phyloP scores from a whole-genome alignment of 2,329 filamentous ascomycete species.

The Tolypocladium inflatum region DNA sequence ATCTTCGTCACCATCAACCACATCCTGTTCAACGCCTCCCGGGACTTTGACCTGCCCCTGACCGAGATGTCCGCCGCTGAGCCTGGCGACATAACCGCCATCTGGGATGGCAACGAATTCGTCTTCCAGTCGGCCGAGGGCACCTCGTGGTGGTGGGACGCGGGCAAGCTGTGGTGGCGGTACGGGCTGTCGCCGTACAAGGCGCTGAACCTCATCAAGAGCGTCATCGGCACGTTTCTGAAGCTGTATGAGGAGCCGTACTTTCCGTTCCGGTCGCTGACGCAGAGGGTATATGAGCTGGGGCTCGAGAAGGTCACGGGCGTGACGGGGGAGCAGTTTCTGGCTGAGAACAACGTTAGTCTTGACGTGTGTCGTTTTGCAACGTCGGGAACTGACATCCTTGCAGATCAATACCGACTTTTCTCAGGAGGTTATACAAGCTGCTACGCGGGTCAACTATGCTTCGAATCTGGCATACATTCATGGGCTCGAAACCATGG shows the following conservation, averaged over 20 bases:
- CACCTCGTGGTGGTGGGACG: slow-evolving; percentile 66
- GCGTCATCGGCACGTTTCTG: slow-evolving; percentile 62
- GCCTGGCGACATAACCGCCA: slow-evolving; percentile 52
- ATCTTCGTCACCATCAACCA: slow-evolving; percentile 84
- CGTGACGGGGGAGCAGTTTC: slow-evolving; percentile 63
- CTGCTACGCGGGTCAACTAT: slow-evolving; percentile 89
- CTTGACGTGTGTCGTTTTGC: too few relatives aligned
- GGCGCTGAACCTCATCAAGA: slow-evolving; percentile 63
- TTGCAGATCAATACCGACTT: slow-evolving; percentile 54
- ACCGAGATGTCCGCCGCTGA: slow-evolving; percentile 33
- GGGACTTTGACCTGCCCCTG: slow-evolving; percentile 59
- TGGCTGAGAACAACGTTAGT: slow-evolving; percentile 49
- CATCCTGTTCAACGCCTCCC: slow-evolving; percentile 67
- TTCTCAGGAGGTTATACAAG: slow-evolving; percentile 75
- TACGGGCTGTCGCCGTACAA: slow-evolving; percentile 74
- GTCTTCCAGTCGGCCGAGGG: slow-evolving; percentile 55
- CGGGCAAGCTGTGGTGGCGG: slow-evolving; percentile 70
- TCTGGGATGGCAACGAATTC: slow-evolving; percentile 77
- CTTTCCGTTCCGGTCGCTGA: slow-evolving; percentile 77
- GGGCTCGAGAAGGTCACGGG: slow-evolving; percentile 58
- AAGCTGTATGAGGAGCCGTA: slow-evolving; percentile 70
- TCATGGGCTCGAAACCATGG: slow-evolving; percentile 82
- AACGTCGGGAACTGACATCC: background rate
- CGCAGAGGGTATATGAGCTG: slow-evolving; percentile 55
- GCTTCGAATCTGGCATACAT: slow-evolving; percentile 80